A percentile compares a stretch with the other conserved stretches of the same genome.
These are phyloP conservation scores for Penicillium samsonianum DNA, from an alignment of 495 filamentous ascomycete genomes.

Conservation along the genomic window DNA sequence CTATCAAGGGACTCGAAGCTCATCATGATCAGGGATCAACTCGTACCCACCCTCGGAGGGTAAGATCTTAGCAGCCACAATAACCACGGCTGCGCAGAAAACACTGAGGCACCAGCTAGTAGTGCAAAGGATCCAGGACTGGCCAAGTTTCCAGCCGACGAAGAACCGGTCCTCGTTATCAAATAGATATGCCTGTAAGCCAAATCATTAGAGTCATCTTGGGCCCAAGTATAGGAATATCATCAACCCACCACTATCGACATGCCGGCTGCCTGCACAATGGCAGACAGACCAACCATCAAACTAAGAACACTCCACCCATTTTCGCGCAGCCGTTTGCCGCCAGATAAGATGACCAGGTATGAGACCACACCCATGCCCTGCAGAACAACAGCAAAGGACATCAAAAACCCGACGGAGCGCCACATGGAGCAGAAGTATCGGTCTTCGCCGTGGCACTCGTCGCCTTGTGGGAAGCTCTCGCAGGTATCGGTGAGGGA, in stretches of 20 bases:
- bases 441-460: constrained; percentile 68
- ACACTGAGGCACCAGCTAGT: constrained; percentile 68
- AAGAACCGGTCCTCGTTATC: constrained; percentile 85
- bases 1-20: constrained; percentile 16
- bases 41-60: constrained; percentile 87
- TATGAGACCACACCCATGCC: constrained; percentile 74
- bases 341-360: constrained; percentile 71
- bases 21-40: constrained; percentile 57
- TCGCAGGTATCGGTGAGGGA: constrained; percentile 59
- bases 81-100: constrained; percentile 60
- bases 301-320: constrained; percentile 76
- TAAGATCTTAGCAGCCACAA: constrained; percentile 63
- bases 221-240: background rate
- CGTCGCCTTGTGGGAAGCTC: constrained; percentile 60
- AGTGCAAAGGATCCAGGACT: constrained; percentile 75
- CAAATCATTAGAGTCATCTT: constrained; percentile 1
- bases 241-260: constrained; percentile 71
- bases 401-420: constrained; percentile 82
- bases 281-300: constrained; percentile 60
- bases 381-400: constrained; percentile 74
- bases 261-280: constrained; percentile 69
- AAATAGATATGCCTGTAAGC: constrained; percentile 70
- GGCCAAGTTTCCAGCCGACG: constrained; percentile 79
- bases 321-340: constrained; percentile 68
- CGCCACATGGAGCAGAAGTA: constrained; percentile 94